These are phyloP conservation scores for Neckera pumila DNA, from an alignment of 225 moss, liverwort and hornwort species.

Conservation along the genomic window DNA sequence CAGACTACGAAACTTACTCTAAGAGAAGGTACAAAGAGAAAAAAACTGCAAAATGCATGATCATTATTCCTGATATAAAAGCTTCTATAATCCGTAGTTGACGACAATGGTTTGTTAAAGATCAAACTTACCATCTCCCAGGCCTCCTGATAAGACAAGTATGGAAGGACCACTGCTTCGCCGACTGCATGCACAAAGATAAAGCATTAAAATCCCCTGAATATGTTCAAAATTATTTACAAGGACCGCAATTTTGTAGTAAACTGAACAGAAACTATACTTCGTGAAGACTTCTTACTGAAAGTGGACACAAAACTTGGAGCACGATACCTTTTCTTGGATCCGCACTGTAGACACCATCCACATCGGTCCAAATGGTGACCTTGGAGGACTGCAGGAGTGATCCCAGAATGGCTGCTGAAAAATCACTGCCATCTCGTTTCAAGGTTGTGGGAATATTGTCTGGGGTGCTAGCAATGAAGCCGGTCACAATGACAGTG, in stretches of 20 bases:
- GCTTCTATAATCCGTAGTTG: background rate
- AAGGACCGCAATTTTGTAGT: background rate
- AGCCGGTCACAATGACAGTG: slow-evolving; percentile 80
- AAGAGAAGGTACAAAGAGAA: background rate
- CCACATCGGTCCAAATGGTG: slow-evolving; percentile 97
- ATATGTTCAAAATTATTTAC: background rate
- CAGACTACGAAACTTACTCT: background rate
- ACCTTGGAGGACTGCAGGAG: slow-evolving; percentile 71
- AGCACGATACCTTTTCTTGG: slow-evolving; percentile 75
- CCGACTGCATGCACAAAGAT: slow-evolving; percentile 43
- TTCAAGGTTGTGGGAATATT: slow-evolving; percentile 90
- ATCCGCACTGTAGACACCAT: slow-evolving; percentile 93
- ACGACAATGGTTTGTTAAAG: background rate
- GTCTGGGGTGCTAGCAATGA: slow-evolving; percentile 80
- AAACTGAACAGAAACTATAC: background rate
- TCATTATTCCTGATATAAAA: background rate
- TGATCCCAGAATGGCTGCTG: slow-evolving; percentile 87
- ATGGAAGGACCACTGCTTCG: slow-evolving; percentile 74
- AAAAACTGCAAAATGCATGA: background rate
- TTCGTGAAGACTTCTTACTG: background rate
- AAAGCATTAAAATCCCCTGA: background rate
- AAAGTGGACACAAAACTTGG: background rate
- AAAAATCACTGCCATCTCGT: slow-evolving; percentile 97
- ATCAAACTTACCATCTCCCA: slow-evolving; percentile 86
- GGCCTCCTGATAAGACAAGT: slow-evolving; percentile 89